Base-by-base conservation (phyloP, 73 alveolate genomes). In the Paraurostyla sp. region DNA sequence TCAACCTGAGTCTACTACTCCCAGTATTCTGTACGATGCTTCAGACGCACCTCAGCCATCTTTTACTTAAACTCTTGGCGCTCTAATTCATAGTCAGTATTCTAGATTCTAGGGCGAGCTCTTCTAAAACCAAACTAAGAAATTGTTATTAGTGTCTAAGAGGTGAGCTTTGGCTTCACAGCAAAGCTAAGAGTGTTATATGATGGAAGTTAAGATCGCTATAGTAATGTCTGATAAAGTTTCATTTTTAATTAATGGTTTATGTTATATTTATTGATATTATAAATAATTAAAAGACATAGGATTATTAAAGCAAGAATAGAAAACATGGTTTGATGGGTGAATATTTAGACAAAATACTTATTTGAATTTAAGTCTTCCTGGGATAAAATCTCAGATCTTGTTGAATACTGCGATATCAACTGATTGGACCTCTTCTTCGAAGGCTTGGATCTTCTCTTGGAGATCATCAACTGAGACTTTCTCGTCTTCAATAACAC, bases 381-480 rank as follows among this genome's bases (percentile, higher is more conserved):
- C n/a, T n/a, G n/a, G n/a, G n/a, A n/a, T n/a, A n/a, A n/a, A n/a
- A n/a, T n/a, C 89, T 92, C 96, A 96, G 20, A 93, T 62, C 92
- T 96, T 96, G 91, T 94, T 95, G 94, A 96, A 96, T 38, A 96
- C 65, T 38, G 92, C 93, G 51, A 92, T 89, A 57, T 96, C 99
- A 33, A 92, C 97, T 57, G 98, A 94, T 85, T 96, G 97, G 68
- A 96, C 99, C 18, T 50, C 83, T 11, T 86, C 96, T 29, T 71
- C 90, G 85, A 52, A 56, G 40, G 60, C 91, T 22, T 65, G 16
- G 80, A 91, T 86, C 69, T 73, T 59, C 41, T 91, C 96, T 23
- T n/a, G 62, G 59, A 91, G 60, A 76, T 76, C 93, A 58, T 91
- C 96, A 59, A 65, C 81, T 4, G 89, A 60, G 62, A 91, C 93